These are phyloP conservation scores for Rhexocercosporidium sp. DNA, from an alignment of 2,329 filamentous ascomycete species.

Conservation along the genomic window DNA sequence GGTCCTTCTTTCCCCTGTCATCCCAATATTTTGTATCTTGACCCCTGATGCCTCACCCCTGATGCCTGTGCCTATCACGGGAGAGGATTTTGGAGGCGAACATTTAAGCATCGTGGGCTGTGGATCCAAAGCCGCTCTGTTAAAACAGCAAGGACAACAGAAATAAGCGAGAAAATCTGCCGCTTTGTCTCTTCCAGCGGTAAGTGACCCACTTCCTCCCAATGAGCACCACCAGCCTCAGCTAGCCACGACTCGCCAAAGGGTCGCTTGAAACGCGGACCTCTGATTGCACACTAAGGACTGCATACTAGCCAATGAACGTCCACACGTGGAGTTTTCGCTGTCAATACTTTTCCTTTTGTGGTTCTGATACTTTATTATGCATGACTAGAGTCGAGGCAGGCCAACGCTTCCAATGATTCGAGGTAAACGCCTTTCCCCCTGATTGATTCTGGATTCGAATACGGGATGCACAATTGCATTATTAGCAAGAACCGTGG, in stretches of 20 bases:
- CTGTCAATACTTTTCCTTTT: background rate
- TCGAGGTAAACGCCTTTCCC: too few relatives aligned
- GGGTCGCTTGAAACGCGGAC: background rate
- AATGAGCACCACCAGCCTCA: background rate
- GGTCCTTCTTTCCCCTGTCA: background rate
- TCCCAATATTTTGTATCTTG: background rate
- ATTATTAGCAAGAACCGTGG: background rate
- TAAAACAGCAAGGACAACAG: constrained; percentile 18
- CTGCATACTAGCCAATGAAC: background rate
- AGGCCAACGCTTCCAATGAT: too few relatives aligned
- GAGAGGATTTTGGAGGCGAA: background rate
- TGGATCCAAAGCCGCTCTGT: constrained; percentile 3
- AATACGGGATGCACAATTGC: background rate
- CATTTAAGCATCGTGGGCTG: background rate
- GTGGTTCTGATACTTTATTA: background rate
- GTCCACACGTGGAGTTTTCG: background rate
- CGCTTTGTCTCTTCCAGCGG: background rate
- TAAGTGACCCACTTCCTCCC: background rate
- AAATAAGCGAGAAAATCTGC: constrained; percentile 12
- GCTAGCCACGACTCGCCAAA: background rate
- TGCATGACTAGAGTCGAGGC: too few relatives aligned
- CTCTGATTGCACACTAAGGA: background rate
- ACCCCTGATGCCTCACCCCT: background rate
- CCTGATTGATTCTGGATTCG: too few relatives aligned
- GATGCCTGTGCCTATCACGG: constrained; percentile 6